Conservation (phyloP, 257 asterid genomes). For the Eustoma russellianum region DNA sequence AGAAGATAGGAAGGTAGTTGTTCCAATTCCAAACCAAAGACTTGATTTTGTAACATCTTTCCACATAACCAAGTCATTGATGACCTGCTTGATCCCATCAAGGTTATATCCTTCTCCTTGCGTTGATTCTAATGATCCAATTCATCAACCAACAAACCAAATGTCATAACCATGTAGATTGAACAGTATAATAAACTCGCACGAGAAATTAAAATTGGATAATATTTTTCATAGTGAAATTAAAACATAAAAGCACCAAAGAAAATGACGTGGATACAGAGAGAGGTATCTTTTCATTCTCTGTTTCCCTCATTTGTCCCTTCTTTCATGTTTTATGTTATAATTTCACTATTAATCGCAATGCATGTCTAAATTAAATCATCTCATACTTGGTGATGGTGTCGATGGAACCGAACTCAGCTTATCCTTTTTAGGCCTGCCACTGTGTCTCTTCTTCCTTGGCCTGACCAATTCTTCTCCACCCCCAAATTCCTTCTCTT, state of each 20-base stretch:
- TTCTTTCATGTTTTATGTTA: too few relatives aligned
- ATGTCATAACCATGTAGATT: background rate
- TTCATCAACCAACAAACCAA: background rate
- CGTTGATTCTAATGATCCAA: conserved; percentile 19
- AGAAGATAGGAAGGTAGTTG: conserved; percentile 73
- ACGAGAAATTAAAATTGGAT: too few relatives aligned
- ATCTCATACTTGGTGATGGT: conserved; percentile 45
- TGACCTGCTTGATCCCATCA: conserved; percentile 38
- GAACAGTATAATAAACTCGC: background rate
- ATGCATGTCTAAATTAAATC: too few relatives aligned
- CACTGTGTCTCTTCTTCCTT: conserved; percentile 53
- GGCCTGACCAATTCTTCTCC: conserved; percentile 59
- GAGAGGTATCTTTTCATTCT: too few relatives aligned
- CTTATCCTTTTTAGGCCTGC: conserved; percentile 49
- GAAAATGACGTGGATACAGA: too few relatives aligned
- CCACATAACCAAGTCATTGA: conserved; percentile 80
- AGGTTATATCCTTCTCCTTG: conserved; percentile 37
- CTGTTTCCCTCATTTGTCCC: too few relatives aligned
- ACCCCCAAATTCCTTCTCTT: conserved; percentile 45
- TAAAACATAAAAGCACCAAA: background rate
- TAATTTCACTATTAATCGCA: too few relatives aligned
- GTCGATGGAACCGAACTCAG: conserved; percentile 23
- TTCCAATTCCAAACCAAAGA: conserved; percentile 96
- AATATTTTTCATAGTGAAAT: background rate
- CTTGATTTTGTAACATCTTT: conserved; percentile 86